Evolutionary conservation across 768 basidiomycete species (phyloP), one percentile per base, ranked within the genome.

Genomic region (Phlebiopsis gigantea): DNA sequence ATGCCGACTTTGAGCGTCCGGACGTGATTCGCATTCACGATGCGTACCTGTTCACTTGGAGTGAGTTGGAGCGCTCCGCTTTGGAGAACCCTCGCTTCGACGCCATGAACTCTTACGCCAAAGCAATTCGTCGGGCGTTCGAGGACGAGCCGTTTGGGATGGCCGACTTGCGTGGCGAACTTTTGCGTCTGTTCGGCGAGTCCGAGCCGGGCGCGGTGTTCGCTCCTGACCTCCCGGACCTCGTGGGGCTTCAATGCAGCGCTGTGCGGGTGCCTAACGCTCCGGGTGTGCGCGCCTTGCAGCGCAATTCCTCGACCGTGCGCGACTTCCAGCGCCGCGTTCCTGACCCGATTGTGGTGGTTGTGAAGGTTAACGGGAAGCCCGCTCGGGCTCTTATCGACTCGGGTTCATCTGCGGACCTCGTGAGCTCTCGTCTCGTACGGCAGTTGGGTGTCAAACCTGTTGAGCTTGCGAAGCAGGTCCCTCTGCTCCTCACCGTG

Each of bases 361-460:
- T 64, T 0, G 65, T 71, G 0, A 39, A 61, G 0, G 57, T 78
- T 1, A 72, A 78, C 58, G 73, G 70, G 0, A 55, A 73, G 1
- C 67, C 69, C 0, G 69, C 60, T 0, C 56, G 67, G 2, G 74
- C 76, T 0, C 56, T 79, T 5, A 22, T 77, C 0, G 75, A 77
- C 55, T 66, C 68, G 0, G 76, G 75, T 0, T 77, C 72, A 0
- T 54, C 73, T 0, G 73, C 73, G 0, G 77, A 78, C 57, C 77
- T 79, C 53, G 68, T 79, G 25, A 73, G 74, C 0, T 61, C 69
- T 0, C 69, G 63, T 1, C 22, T 77, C 0, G 72, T 69, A 0
- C 71, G 75, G 48, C 77, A 79, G 57, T 55, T 78, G 3, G 64
- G 30, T 66, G 1, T 31, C 74, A 0, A 54, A 63, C 26, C 56